These are phyloP conservation scores for Polysphondylium violaceum DNA, from an alignment of 78 protist genomes.

Conservation along the genomic window DNA sequence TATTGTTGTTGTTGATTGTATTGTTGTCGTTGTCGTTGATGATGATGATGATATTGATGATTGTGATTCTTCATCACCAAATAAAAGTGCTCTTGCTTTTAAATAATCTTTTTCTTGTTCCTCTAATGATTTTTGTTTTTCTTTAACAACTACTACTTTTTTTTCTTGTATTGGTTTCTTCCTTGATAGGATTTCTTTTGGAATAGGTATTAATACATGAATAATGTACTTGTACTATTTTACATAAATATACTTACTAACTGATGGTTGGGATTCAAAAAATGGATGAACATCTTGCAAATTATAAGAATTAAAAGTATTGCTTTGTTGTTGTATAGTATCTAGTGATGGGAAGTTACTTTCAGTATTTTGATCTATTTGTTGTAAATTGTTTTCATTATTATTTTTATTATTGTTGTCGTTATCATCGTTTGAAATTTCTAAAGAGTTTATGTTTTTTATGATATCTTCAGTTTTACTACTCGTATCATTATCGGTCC, in stretches of 20 bases:
- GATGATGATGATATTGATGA: not conserved
- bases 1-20: not conserved
- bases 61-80: not conserved
- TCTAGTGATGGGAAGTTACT: not conserved
- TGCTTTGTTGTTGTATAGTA: not conserved
- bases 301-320: not conserved
- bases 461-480: too few relatives aligned
- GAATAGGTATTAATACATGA: not conserved
- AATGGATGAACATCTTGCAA: conserved; percentile 40
- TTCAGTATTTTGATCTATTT: not conserved
- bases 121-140: conserved; percentile 31
- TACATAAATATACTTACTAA: conserved; percentile 5
- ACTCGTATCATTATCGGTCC: too few relatives aligned
- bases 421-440: not conserved
- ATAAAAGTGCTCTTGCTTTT: conserved; percentile 60
- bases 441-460: not conserved
- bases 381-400: conserved; percentile 1
- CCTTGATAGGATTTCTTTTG: conserved; percentile 39
- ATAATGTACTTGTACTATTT: too few relatives aligned
- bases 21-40: conserved; percentile 11
- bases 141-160: not conserved
- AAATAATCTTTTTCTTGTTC: conserved; percentile 34
- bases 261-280: conserved; percentile 55
- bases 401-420: conserved; percentile 3
- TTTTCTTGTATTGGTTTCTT: conserved; percentile 18